Percentiles rank a stretch among this genome's conserved stretches.
phyloP scores from a whole-genome alignment of 352 stramenopile species.

The Phytophthora multivora region DNA sequence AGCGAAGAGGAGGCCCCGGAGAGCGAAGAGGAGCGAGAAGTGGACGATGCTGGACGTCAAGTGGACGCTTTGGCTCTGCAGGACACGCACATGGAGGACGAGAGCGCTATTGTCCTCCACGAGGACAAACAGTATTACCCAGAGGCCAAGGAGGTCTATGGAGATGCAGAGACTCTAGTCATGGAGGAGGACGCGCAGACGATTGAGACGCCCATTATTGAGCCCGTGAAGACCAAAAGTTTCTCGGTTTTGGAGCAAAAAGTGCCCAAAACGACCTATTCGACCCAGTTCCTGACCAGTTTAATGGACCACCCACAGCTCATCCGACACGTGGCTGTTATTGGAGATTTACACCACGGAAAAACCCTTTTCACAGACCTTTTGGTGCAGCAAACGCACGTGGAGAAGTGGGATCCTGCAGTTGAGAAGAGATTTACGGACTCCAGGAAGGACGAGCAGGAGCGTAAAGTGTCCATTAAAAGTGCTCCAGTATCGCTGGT shows the following conservation, averaged over 20 bases:
- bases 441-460: constrained; percentile 96
- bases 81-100: constrained; percentile 60
- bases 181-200: constrained; percentile 99
- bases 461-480: constrained; percentile 97
- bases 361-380: constrained; percentile 94
- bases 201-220: constrained; percentile 98
- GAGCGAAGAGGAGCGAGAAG: constrained; percentile 43
- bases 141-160: constrained; percentile 96
- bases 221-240: constrained; percentile 94
- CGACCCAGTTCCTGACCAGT: constrained; percentile 86
- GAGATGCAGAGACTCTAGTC: constrained; percentile 96
- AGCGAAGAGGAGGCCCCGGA: constrained; percentile 29
- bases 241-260: constrained; percentile 92
- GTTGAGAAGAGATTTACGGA: constrained; percentile 94
- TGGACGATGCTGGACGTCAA: constrained; percentile 28
- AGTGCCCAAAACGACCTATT: constrained; percentile 87
- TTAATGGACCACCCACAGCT: constrained; percentile 91
- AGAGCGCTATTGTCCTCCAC: constrained; percentile 97
- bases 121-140: constrained; percentile 99
- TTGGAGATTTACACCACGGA: constrained; percentile 97
- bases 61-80: constrained; percentile 62
- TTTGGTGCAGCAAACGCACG: constrained; percentile 91
- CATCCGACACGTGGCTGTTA: constrained; percentile 95
- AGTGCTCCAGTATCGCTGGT: constrained; percentile 96
- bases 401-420: constrained; percentile 77